Conservation (phyloP, 768 basidiomycete species). For the Auriscalpium orientale region DNA sequence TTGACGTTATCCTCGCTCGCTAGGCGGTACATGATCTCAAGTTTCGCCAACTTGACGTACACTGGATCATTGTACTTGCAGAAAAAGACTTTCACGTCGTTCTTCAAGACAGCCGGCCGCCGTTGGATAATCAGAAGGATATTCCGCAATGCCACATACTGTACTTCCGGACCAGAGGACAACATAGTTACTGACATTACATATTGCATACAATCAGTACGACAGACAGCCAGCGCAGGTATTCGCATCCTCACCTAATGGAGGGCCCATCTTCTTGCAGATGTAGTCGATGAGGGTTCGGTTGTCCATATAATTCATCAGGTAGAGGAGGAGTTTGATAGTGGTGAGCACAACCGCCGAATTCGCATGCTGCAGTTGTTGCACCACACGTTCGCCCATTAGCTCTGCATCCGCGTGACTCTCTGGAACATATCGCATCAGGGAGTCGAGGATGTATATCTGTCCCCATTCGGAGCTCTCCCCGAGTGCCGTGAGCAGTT, state of each 20-base stretch:
- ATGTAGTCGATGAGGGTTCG: conserved; percentile 78
- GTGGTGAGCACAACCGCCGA: conserved; percentile 99
- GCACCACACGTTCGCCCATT: conserved; percentile 91
- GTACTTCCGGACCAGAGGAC: conserved; percentile 96
- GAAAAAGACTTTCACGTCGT: conserved; percentile 98
- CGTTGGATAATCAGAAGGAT: conserved; percentile 97
- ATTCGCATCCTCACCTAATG: conserved; percentile 56
- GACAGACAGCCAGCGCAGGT: neutral
- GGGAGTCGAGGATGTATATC: conserved; percentile 92
- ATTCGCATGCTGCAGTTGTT: conserved; percentile 96
- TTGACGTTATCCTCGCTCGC: conserved; percentile 90
- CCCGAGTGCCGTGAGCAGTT: conserved; percentile 81
- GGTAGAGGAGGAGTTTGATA: conserved; percentile 88
- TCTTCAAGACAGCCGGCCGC: conserved; percentile 83
- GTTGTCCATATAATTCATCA: conserved; percentile 99
- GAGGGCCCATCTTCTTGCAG: conserved; percentile 97
- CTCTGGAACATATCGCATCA: conserved; percentile 92
- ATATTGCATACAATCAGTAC: neutral
- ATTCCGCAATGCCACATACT: conserved; percentile 95
- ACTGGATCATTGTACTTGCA: conserved; percentile 99
- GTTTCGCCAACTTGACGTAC: conserved; percentile 95
- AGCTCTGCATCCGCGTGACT: conserved; percentile 81
- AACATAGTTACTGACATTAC: conserved; percentile 70
- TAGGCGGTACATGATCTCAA: conserved; percentile 98
- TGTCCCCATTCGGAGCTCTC: conserved; percentile 99